Conservation (phyloP, 306 rosid genomes). For the Astragalus glycyphyllos region DNA sequence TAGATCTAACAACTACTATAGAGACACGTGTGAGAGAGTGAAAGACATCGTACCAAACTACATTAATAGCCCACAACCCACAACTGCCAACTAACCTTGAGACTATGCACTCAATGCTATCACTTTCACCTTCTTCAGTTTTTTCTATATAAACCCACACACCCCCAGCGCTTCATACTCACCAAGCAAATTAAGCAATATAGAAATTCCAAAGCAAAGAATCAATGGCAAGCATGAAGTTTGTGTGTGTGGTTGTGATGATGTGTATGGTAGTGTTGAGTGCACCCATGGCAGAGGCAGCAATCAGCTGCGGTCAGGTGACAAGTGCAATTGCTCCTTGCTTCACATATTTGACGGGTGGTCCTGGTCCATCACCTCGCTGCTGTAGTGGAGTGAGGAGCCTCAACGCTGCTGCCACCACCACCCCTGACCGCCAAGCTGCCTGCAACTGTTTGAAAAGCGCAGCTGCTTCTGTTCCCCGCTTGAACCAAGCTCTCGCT, state of each 20-base stretch:
- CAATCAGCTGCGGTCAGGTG: slow-evolving; percentile 49
- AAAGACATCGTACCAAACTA: not conserved
- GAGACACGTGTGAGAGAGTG: not conserved
- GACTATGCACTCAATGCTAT: not conserved
- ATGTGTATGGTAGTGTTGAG: slow-evolving; percentile 34
- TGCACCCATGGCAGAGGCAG: slow-evolving; percentile 49
- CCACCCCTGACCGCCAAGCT: slow-evolving; percentile 47
- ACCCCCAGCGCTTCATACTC: not conserved
- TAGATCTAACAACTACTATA: too few species aligned
- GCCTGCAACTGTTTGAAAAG: slow-evolving; percentile 35
- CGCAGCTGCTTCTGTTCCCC: not conserved
- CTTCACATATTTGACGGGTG: fast-evolving
- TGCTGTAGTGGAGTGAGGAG: slow-evolving; percentile 48
- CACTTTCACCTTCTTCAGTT: not conserved
- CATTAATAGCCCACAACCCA: not conserved
- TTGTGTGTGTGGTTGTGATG: slow-evolving; percentile 39
- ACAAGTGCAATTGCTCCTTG: not conserved
- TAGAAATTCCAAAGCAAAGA: not conserved
- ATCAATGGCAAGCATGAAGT: slow-evolving; percentile 31
- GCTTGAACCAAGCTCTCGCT: not conserved
- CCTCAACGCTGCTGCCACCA: slow-evolving; percentile 32
- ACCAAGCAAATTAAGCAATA: not conserved
- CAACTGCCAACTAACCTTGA: not conserved
- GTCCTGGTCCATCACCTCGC: not conserved
- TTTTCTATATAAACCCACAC: not conserved